Evolutionary conservation across 345 rosid genomes (phyloP).

Genomic region (Eucalyptus guilfoylei): DNA sequence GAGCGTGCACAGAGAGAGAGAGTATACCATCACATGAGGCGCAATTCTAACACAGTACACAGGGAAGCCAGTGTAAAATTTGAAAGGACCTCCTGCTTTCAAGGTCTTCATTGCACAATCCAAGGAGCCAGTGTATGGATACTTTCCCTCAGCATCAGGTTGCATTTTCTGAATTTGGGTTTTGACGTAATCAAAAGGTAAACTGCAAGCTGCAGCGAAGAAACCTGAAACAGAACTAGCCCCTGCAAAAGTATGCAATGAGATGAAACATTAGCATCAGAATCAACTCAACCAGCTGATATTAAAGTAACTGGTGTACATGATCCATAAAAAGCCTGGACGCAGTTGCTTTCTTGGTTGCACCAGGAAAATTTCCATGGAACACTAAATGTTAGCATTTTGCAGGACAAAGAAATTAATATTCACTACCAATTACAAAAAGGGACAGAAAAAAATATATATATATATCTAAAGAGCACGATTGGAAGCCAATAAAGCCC

Average conservation of each 20-base stretch:
- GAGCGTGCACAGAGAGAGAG: neutral
- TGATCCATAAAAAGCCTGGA: neutral
- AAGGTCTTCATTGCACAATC: slow-evolving; percentile 85
- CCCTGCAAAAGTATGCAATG: slow-evolving; percentile 24
- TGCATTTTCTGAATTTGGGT: slow-evolving; percentile 99
- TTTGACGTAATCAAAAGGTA: slow-evolving; percentile 95
- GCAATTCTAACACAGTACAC: slow-evolving; percentile 96
- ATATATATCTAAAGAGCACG: neutral
- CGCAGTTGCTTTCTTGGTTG: neutral
- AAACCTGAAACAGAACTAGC: slow-evolving; percentile 93
- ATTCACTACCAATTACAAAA: neutral
- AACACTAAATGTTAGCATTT: neutral
- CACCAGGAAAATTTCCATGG: neutral
- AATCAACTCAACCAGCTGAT: neutral
- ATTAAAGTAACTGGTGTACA: neutral
- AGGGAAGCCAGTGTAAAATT: slow-evolving; percentile 96
- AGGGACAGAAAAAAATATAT: neutral
- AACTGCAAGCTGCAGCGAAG: slow-evolving; percentile 93
- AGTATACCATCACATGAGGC: slow-evolving; percentile 93
- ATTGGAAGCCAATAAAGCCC: neutral
- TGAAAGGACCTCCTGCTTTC: slow-evolving; percentile 83
- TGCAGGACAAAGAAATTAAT: neutral
- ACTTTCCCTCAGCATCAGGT: slow-evolving; percentile 89
- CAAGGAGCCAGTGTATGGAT: slow-evolving; percentile 79
- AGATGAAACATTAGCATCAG: neutral